Evolutionary conservation across 1,284 basidiomycete species (phyloP).

Genomic region (Cryptococcus wingfieldii): DNA sequence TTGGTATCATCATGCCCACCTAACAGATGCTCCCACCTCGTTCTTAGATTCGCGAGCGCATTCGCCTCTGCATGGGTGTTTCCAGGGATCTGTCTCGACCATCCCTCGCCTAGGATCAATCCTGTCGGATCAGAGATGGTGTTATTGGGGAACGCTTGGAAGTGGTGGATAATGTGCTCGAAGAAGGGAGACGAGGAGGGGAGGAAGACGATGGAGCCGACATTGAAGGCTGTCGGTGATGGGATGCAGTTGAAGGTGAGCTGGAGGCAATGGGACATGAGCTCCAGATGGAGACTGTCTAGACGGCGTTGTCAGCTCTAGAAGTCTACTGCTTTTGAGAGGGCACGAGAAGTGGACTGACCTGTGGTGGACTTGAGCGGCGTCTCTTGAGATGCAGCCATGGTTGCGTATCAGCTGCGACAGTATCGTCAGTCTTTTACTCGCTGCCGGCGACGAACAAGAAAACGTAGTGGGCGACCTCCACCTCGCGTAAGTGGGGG

Average conservation of each 20-base stretch:
- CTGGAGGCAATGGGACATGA: constrained; percentile 45
- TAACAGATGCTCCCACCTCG: constrained; percentile 45
- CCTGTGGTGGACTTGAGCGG: too few species aligned
- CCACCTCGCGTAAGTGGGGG: too few species aligned
- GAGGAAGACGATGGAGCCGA: constrained; percentile 77
- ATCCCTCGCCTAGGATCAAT: constrained; percentile 71
- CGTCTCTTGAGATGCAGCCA: too few species aligned
- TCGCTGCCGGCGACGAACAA: too few species aligned
- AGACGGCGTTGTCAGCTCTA: not conserved
- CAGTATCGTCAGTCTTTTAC: too few species aligned
- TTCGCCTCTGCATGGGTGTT: constrained; percentile 99
- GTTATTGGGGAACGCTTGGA: constrained; percentile 23
- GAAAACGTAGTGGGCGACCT: too few species aligned
- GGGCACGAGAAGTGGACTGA: too few species aligned
- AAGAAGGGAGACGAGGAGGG: constrained; percentile 48
- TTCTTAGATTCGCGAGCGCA: constrained; percentile 70
- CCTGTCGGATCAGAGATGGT: constrained; percentile 11
- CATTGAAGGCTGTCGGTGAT: constrained; percentile 80
- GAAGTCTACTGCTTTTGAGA: too few species aligned
- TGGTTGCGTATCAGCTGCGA: too few species aligned
- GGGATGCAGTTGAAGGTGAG: constrained; percentile 43
- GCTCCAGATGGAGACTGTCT: constrained; percentile 40
- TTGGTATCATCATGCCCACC: constrained; percentile 35
- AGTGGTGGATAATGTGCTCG: constrained; percentile 29
- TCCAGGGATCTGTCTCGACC: constrained; percentile 85